A percentile compares a stretch with the other conserved stretches of the same genome.
Evolutionary conservation across 371 early-diverging fungal genomes (phyloP).

Genomic region (Lichtheimia hyalospora): DNA sequence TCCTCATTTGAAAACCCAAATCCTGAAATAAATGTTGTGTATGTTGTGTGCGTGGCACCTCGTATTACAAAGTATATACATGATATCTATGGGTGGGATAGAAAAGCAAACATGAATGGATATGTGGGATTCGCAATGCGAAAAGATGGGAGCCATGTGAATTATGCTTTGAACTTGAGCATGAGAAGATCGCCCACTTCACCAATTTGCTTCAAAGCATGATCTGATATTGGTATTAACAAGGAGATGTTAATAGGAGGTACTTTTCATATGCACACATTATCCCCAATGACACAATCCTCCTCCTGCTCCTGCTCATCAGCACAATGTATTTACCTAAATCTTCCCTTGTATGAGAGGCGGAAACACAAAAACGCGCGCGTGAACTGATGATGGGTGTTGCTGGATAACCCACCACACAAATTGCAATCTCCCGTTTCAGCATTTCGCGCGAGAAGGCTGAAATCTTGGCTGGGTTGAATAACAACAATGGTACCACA

Average conservation of each 20-base stretch:
- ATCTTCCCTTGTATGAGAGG: slow-evolving; percentile 96
- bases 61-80: too few relatives aligned
- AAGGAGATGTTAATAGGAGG: background rate
- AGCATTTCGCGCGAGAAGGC: slow-evolving; percentile 96
- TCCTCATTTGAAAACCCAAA: too few relatives aligned
- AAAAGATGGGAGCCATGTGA: too few relatives aligned
- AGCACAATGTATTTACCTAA: slow-evolving; percentile 42
- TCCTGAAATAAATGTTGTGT: too few relatives aligned
- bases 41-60: background rate
- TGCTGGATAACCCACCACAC: slow-evolving; percentile 97
- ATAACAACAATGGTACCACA: slow-evolving; percentile 92
- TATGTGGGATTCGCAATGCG: too few relatives aligned
- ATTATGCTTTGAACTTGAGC: slow-evolving; percentile 43
- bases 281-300: too few relatives aligned
- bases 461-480: slow-evolving; percentile 96
- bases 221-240: slow-evolving; percentile 29
- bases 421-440: slow-evolving; percentile 90
- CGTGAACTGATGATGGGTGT: slow-evolving; percentile 93
- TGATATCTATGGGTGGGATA: too few relatives aligned
- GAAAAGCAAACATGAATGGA: too few relatives aligned
- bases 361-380: slow-evolving; percentile 95
- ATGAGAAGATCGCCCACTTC: slow-evolving; percentile 69
- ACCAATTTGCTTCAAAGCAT: slow-evolving; percentile 59
- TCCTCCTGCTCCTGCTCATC: too few relatives aligned
- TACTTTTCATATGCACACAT: too few relatives aligned